Evolutionary conservation across 345 rosid species (phyloP).

Genomic region (Luvunga scandens): DNA sequence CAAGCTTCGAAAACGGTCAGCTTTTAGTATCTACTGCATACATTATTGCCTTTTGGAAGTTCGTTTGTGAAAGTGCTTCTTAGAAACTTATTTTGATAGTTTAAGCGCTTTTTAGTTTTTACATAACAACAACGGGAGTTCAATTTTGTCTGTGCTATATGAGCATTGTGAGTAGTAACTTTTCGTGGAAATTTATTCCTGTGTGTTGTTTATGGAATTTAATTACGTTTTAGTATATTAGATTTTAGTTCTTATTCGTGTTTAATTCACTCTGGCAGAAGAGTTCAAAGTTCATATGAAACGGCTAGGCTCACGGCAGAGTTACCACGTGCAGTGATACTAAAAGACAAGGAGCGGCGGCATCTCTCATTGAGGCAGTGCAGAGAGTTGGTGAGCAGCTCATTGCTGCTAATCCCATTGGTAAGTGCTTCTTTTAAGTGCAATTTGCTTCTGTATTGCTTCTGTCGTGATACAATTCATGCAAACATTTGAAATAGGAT

Average conservation of each 20-base stretch:
- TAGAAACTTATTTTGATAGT: no score
- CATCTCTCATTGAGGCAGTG: slow-evolving; percentile 29
- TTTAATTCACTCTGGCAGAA: slow-evolving; percentile 13
- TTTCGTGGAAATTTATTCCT: background rate
- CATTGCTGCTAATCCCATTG: slow-evolving; percentile 50
- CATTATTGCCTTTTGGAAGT: background rate
- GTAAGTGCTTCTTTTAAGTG: slow-evolving; percentile 16
- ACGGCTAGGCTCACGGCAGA: slow-evolving; percentile 34
- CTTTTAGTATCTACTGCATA: background rate
- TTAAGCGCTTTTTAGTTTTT: no score
- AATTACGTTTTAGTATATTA: background rate
- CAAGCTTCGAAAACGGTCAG: background rate
- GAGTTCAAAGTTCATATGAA: slow-evolving; percentile 34
- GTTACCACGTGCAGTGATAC: slow-evolving; percentile 29
- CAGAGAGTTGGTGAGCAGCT: slow-evolving; percentile 33
- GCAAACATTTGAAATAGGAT: background rate
- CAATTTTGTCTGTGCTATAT: background rate
- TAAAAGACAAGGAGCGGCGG: slow-evolving; percentile 33
- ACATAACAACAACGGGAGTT: background rate
- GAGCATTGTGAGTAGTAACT: background rate
- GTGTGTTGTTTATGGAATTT: background rate
- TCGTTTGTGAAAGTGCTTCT: background rate
- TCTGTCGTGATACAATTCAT: background rate
- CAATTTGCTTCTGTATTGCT: background rate
- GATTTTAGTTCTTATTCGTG: background rate